phyloP scores from a whole-genome alignment of 345 rosid genomes.

The Populus simonii region DNA sequence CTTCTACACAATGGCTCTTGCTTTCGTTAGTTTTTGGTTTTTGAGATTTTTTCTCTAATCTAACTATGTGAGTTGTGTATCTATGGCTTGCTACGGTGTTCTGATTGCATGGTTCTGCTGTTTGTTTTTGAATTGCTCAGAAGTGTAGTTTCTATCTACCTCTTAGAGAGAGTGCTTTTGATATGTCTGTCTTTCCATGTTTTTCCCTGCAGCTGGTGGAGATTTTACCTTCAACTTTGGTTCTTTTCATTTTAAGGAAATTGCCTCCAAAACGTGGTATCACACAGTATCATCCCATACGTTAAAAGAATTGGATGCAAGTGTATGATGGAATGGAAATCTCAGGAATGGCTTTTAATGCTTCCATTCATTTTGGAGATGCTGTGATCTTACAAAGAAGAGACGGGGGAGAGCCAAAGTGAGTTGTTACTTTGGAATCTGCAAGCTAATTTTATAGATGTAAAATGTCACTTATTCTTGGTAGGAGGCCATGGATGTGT shows the following conservation, averaged over 20 bases:
- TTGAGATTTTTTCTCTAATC: background rate
- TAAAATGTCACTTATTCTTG: background rate
- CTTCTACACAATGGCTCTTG: too few species aligned
- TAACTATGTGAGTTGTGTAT: background rate
- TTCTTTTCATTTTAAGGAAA: slow-evolving; percentile 86
- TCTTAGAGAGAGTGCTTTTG: background rate
- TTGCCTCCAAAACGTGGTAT: slow-evolving; percentile 84
- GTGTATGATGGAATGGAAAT: background rate
- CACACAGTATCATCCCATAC: slow-evolving; percentile 78
- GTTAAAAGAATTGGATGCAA: slow-evolving; percentile 29
- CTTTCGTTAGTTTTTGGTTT: background rate
- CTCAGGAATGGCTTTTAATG: slow-evolving; percentile 3
- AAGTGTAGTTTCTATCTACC: background rate
- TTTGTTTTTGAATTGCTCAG: background rate
- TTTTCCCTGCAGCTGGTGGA: slow-evolving; percentile 66
- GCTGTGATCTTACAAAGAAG: background rate
- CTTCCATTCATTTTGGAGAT: background rate
- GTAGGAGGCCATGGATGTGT: background rate
- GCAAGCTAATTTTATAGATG: slow-evolving; percentile 7
- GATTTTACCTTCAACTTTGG: slow-evolving; percentile 80
- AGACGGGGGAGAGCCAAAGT: background rate
- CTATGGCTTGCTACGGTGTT: background rate
- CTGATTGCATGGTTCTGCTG: background rate
- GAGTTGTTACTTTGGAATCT: slow-evolving; percentile 4
- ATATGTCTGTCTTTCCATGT: background rate